These are phyloP conservation scores for Microcos paniculata DNA, from an alignment of 345 rosid species.

Conservation along the genomic window DNA sequence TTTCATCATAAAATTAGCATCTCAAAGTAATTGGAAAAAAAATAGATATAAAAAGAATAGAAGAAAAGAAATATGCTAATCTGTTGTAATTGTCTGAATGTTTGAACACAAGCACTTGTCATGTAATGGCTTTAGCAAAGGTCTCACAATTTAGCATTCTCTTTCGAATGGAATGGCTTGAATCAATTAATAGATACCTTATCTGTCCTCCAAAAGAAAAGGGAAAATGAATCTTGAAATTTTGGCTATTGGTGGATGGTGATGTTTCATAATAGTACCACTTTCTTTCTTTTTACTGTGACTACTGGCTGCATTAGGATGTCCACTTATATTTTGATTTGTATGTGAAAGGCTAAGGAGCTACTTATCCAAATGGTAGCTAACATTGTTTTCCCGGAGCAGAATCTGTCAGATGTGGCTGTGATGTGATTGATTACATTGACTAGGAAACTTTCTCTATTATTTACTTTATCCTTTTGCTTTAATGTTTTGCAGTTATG, in stretches of 20 bases:
- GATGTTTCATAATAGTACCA: background rate
- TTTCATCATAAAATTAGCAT: background rate
- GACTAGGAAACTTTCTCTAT: background rate
- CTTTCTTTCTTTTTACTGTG: background rate
- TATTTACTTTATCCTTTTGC: background rate
- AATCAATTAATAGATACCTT: background rate
- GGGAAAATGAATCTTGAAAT: background rate
- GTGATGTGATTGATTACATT: background rate
- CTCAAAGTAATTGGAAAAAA: background rate
- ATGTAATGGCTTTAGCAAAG: background rate
- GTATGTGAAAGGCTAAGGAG: constrained; percentile 9
- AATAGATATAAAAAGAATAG: background rate
- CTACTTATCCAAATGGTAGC: background rate
- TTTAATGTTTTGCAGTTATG: constrained; percentile 58
- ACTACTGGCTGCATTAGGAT: background rate
- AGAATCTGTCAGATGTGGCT: background rate
- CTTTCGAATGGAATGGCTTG: background rate
- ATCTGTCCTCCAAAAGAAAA: background rate
- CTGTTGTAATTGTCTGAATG: background rate
- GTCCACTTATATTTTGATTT: background rate
- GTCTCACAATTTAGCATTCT: background rate
- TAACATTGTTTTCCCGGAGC: background rate
- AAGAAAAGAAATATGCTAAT: background rate
- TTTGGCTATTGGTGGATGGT: background rate
- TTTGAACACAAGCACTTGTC: background rate